These are phyloP conservation scores for Creolimax fragrantissima DNA, from an alignment of 78 protist genomes.

Conservation along the genomic window DNA sequence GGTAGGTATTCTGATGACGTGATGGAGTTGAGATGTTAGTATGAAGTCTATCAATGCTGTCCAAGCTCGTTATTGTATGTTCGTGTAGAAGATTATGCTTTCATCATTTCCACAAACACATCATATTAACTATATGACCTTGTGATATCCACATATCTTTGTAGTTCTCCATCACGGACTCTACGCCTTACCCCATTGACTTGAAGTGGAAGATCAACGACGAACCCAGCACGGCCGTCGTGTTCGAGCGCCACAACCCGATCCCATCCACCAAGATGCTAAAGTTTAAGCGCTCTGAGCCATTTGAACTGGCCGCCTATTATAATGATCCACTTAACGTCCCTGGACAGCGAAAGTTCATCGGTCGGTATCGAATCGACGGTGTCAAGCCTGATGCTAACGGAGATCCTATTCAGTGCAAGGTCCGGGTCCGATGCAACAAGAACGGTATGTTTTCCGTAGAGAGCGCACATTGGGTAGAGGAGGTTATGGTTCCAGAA, in stretches of 20 bases:
- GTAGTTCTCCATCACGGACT: slow-evolving; percentile 56
- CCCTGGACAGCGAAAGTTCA: not conserved
- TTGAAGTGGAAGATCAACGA: slow-evolving; percentile 34
- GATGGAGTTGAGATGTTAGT: no score
- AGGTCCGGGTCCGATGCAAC: slow-evolving; percentile 65
- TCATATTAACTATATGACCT: no score
- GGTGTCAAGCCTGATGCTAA: not conserved
- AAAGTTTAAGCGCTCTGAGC: slow-evolving; percentile 43
- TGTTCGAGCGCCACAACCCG: slow-evolving; percentile 27
- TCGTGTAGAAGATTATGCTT: no score
- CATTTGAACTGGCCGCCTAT: slow-evolving; percentile 27
- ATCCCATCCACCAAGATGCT: slow-evolving; percentile 41
- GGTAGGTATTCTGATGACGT: no score
- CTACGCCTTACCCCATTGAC: slow-evolving; percentile 50
- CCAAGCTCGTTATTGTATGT: no score
- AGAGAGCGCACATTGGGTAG: slow-evolving; percentile 55
- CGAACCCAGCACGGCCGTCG: slow-evolving; percentile 26
- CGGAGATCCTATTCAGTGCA: slow-evolving; percentile 31
- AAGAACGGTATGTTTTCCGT: slow-evolving; percentile 52
- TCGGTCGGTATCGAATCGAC: not conserved
- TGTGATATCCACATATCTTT: no score
- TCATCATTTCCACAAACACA: no score
- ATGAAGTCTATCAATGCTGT: no score
- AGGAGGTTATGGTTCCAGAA: slow-evolving; percentile 39
- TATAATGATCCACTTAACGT: slow-evolving; percentile 25